phyloP scores from a whole-genome alignment of 1,284 basidiomycete genomes.

The Pseudozyma thailandica region DNA sequence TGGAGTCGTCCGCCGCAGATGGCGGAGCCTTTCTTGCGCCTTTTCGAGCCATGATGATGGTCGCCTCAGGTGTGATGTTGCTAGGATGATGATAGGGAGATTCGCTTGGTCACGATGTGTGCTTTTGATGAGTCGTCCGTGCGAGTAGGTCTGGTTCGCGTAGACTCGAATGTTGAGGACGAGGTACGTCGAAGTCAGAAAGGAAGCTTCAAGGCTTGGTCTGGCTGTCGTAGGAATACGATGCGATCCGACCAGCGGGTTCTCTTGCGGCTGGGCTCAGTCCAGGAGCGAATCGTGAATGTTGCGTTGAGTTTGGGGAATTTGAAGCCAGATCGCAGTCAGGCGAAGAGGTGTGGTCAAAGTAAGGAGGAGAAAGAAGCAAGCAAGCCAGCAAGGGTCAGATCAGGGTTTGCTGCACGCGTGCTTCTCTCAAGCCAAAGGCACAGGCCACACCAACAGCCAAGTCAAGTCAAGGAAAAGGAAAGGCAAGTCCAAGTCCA shows the following conservation, averaged over 20 bases:
- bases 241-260: constrained; percentile 21
- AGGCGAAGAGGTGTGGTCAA: no score
- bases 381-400: not conserved
- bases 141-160: no score
- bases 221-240: no score
- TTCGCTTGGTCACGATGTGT: no score
- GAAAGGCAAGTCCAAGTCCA: no score
- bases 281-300: not conserved
- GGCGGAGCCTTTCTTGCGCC: constrained; percentile 16
- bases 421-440: no score
- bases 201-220: constrained; percentile 3
- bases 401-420: not conserved
- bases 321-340: no score
- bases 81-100: no score
- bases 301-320: constrained; percentile 4
- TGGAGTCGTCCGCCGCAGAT: constrained; percentile 5
- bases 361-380: not conserved
- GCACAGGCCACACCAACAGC: no score
- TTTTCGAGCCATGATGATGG: constrained; percentile 17
- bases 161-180: not conserved
- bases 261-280: not conserved
- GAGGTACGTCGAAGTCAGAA: constrained; percentile 11
- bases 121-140: no score
- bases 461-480: no score
- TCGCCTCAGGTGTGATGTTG: no score